phyloP scores from a whole-genome alignment of 129 eudicot species.

The Lactuca sativa region DNA sequence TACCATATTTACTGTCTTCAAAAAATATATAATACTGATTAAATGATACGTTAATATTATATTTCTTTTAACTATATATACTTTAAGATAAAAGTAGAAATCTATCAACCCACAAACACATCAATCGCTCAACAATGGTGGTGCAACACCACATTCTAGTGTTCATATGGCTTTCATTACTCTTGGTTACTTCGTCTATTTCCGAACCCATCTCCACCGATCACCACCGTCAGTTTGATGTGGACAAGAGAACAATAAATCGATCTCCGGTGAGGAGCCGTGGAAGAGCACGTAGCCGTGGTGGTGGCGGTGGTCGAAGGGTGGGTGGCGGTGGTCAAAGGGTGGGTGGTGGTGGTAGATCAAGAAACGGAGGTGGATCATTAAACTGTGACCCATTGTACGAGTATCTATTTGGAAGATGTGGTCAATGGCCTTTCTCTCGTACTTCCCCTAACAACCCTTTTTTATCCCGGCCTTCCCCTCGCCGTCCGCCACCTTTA shows the following conservation, averaged over 20 bases:
- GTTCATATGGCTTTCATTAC: slow-evolving; percentile 25
- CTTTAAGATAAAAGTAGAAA: slow-evolving; percentile 5
- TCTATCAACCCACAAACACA: neutral
- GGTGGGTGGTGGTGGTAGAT: slow-evolving; percentile 5
- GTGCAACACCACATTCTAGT: slow-evolving; percentile 24
- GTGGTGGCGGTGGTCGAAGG: neutral
- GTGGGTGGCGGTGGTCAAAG: slow-evolving; percentile 22
- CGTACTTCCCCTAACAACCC: slow-evolving; percentile 51
- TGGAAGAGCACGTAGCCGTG: slow-evolving; percentile 14
- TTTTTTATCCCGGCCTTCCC: slow-evolving; percentile 34
- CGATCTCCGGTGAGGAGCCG: slow-evolving; percentile 11
- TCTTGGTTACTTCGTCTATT: slow-evolving; percentile 33
- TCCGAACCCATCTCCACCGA: slow-evolving; percentile 27
- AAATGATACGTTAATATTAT: neutral
- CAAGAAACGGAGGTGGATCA: slow-evolving; percentile 21
- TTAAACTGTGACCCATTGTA: slow-evolving; percentile 58
- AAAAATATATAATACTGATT: neutral
- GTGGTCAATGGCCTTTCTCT: slow-evolving; percentile 70
- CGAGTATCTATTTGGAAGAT: slow-evolving; percentile 45
- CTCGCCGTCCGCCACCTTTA: slow-evolving; percentile 27
- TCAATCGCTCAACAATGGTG: slow-evolving; percentile 4
- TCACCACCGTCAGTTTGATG: neutral
- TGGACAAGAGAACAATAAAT: slow-evolving; percentile 16
- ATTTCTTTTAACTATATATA: slow-evolving; percentile 12
- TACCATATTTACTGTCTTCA: slow-evolving; percentile 7